Evolutionary conservation across 257 asterid species (phyloP), one percentile per base, ranked within the genome.

Genomic region (Capsicum chinense): DNA sequence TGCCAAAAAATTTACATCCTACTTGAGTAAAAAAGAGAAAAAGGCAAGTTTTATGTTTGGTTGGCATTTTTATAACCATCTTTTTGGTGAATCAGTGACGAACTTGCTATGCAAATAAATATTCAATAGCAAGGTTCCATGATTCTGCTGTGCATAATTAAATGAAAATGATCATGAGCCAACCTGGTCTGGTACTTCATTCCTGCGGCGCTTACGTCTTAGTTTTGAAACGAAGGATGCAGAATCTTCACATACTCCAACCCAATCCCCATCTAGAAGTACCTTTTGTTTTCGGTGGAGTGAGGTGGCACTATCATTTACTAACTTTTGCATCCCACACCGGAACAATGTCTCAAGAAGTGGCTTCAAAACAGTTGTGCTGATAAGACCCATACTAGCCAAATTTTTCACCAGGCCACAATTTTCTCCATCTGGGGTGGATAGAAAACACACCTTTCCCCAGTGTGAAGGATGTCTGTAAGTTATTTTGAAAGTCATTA

Each of bases 371-470:
- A 88, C 37, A 19, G 79, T 85, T 56, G 92, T 93, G 84, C 98
- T 97, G 70, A 97, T 96, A 85, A 93, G 94, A 63, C 98, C 99
- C 89, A 90, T 71, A 88, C 98, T 90, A 19, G 98, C 97, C 84
- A 97, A 89, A 89, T 97, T 97, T 88, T 97, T 95, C 16, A 97
- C 98, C 62, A 97, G 91, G 79, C 99, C 99, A 89, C 98, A 95
- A 84, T 95, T 97, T 91, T 97, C 99, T 84, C 99, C 99, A 80
- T 97, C 98, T 6, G 99, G 94, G 7, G 98, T 97, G 8, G 99
- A 95, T 86, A 97, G 97, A 88, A 88, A 93, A 89, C 99, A 97
- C 37, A 97, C 84, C 92, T 90, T 95, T 78, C 98, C 99, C 99
- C 98, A 95, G 86, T 97, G 98, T 69, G 99, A 97, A 82, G 97